Evolutionary conservation across 1,284 basidiomycete genomes (phyloP).

Genomic region (Cryptococcus depauperatus): DNA sequence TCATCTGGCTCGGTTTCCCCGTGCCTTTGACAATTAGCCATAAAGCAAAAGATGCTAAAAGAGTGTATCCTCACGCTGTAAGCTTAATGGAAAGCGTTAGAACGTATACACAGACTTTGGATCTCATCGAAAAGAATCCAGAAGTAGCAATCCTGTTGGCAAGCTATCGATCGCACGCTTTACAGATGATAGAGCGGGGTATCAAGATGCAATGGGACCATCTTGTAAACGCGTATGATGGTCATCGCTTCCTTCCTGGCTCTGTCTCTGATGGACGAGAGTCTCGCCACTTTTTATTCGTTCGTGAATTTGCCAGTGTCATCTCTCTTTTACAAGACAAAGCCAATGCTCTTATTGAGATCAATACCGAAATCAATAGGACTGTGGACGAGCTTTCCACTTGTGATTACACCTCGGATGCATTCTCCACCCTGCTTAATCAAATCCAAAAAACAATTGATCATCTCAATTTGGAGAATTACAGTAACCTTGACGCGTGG

Average conservation of each 20-base stretch:
- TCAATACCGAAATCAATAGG: slow-evolving; percentile 75
- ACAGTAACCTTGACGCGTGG: slow-evolving; percentile 96
- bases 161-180: slow-evolving; percentile 80
- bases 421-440: slow-evolving; percentile 67
- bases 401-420: slow-evolving; percentile 74
- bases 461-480: slow-evolving; percentile 88
- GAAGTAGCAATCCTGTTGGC: slow-evolving; percentile 89
- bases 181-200: slow-evolving; percentile 80
- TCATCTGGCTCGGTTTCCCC: slow-evolving; percentile 91
- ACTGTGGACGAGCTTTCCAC: slow-evolving; percentile 78
- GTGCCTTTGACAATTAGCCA: slow-evolving; percentile 91
- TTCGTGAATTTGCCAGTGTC: slow-evolving; percentile 87
- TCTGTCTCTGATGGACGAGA: slow-evolving; percentile 62
- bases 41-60: slow-evolving; percentile 95
- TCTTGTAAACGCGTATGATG: slow-evolving; percentile 86
- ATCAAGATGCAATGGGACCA: slow-evolving; percentile 93
- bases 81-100: slow-evolving; percentile 96
- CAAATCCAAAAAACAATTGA: slow-evolving; percentile 88
- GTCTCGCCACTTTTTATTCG: slow-evolving; percentile 82
- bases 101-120: slow-evolving; percentile 90
- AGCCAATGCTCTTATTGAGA: slow-evolving; percentile 83
- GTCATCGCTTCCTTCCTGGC: slow-evolving; percentile 60
- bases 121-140: slow-evolving; percentile 77
- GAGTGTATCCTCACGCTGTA: slow-evolving; percentile 96
- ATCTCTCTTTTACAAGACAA: slow-evolving; percentile 90